A percentile compares a stretch with the other conserved stretches of the same genome.
phyloP scores from a whole-genome alignment of 495 filamentous ascomycete genomes.

The Melanomma pulvis-pyrius region DNA sequence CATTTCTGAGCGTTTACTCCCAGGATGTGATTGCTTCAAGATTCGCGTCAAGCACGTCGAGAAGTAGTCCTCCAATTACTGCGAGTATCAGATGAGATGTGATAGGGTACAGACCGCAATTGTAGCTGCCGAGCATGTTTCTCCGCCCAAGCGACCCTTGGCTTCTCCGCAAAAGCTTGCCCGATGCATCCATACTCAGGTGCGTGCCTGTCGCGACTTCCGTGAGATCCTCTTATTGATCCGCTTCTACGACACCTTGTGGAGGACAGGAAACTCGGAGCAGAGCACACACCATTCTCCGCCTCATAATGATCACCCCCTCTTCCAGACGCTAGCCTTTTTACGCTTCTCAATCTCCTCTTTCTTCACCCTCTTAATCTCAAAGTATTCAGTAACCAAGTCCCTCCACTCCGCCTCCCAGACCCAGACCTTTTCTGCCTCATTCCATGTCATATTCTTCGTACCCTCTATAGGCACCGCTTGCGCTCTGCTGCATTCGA shows the following conservation, averaged over 20 bases:
- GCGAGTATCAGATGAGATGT: not conserved
- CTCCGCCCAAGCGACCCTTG: not conserved
- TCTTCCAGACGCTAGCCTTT: too few species aligned
- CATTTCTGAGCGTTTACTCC: not conserved
- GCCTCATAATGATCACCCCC: too few species aligned
- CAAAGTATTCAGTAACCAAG: slow-evolving; percentile 4
- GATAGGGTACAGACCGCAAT: not conserved
- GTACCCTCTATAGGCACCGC: not conserved
- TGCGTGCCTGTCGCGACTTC: too few species aligned
- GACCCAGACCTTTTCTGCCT: slow-evolving; percentile 4
- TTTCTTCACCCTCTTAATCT: not conserved
- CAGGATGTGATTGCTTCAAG: not conserved
- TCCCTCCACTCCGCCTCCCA: slow-evolving; percentile 12
- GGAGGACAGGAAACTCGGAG: too few species aligned
- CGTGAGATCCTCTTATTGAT: too few species aligned
- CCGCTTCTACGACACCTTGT: too few species aligned
- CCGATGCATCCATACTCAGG: too few species aligned
- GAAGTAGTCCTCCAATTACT: not conserved
- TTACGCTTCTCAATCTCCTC: not conserved
- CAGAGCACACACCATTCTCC: too few species aligned
- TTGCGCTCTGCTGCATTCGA: not conserved
- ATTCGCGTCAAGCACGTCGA: not conserved
- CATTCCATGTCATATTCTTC: slow-evolving; percentile 6
- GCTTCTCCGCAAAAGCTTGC: not conserved
- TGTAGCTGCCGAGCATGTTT: not conserved